Evolutionary conservation across 2,329 filamentous ascomycete species (phyloP), one percentile per base, ranked within the genome.

Genomic region (Sclerotinia nivalis): DNA sequence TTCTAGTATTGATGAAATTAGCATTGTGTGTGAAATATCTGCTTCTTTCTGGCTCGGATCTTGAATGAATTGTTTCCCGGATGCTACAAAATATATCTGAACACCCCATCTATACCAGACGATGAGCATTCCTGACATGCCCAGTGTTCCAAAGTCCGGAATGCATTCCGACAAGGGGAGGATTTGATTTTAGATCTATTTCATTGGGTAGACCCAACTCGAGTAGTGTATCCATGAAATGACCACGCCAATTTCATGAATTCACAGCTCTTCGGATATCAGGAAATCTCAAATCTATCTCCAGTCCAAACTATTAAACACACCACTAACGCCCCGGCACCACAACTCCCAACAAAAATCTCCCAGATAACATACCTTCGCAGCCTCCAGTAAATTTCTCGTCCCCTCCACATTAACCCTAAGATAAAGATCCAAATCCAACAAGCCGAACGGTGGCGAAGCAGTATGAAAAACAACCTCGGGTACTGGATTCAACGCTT

Each of bases 371-470:
- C 49, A 40, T 55, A 55, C 49, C 62, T 40, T 28, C 20, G 49
- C 40, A 31, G 80, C 82, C 70, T 81, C 78, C 28, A 86, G 73
- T 66, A 86, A 75, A 64, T 77, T 83, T 73, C 83, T 81, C 20
- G 84, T 86, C 3, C 84, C 84, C 8, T 81, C 79, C 18, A 86
- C 80, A 71, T 86, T 86, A 72, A 86, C 83, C 74, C 81, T 83
- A 73, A 81, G 37, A 84, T 76, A 72, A 81, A 81, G 43, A 74
- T 71, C 66, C 77, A 77, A 72, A 75, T 78, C 67, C 77, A 74
- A 68, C 79, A 78, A 75, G 80, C 79, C 66, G 71, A 80, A 76
- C 6, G 83, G 66, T 5, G 83, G 70, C 80, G 83, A 66, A 15
- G 83, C 84, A 20, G 84, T 85, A 77, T 85, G 83, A 71, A 85